These are phyloP conservation scores for Leucogyrophana mollusca DNA, from an alignment of 768 basidiomycete species.

Conservation along the genomic window DNA sequence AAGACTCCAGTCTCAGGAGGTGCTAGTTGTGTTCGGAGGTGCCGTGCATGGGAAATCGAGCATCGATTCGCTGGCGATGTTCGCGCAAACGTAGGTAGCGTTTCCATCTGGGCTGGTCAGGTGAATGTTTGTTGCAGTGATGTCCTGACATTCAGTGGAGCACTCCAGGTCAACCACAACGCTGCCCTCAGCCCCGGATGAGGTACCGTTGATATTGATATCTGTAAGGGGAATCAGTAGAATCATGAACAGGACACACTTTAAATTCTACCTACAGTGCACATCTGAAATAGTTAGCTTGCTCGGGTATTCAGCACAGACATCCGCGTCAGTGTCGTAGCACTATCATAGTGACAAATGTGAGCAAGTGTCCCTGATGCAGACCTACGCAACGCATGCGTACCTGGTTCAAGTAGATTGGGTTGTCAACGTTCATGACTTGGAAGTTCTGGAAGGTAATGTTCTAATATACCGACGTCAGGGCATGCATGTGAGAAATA, in stretches of 20 bases:
- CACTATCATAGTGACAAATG: conserved; percentile 25
- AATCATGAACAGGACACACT: background rate
- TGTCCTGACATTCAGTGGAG: conserved; percentile 34
- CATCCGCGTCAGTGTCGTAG: conserved; percentile 30
- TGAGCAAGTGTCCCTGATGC: background rate
- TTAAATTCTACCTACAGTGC: conserved; percentile 29
- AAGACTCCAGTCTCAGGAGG: no score
- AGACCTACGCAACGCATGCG: background rate
- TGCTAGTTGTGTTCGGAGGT: conserved; percentile 3
- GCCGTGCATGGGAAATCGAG: conserved; percentile 28
- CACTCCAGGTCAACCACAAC: conserved; percentile 44
- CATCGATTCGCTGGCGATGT: conserved; percentile 27
- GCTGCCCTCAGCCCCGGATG: conserved; percentile 36
- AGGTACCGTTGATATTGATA: conserved; percentile 41
- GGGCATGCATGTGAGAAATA: background rate
- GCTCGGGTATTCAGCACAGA: conserved; percentile 39
- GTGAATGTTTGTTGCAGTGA: conserved; percentile 35
- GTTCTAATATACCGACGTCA: conserved; percentile 13
- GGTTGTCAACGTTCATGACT: conserved; percentile 40
- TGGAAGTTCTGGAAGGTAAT: conserved; percentile 23
- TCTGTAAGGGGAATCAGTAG: conserved; percentile 13
- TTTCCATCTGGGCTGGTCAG: conserved; percentile 30
- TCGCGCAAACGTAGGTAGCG: conserved; percentile 35
- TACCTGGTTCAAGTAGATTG: conserved; percentile 39
- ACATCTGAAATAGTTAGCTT: conserved; percentile 39